Conservation (phyloP, 106 monocot genomes). For the Agapanthus africanus region DNA sequence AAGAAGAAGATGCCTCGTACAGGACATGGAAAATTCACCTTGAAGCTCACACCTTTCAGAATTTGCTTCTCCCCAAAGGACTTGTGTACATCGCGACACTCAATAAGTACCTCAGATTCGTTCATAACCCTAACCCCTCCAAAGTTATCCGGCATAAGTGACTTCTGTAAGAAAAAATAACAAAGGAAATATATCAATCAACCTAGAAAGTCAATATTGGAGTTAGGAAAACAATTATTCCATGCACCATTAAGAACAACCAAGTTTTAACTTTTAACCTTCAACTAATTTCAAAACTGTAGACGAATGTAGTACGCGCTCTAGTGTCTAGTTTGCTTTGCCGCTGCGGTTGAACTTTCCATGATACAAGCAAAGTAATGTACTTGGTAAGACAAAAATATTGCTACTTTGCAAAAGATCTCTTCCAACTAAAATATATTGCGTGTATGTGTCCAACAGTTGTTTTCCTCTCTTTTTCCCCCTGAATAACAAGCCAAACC, state of each 20-base stretch:
- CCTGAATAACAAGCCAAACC: no score
- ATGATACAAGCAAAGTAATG: no score
- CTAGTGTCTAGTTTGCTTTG: no score
- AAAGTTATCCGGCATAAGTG: conserved; percentile 26
- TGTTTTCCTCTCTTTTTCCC: no score
- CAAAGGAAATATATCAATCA: conserved; percentile 1
- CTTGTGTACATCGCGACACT: conserved; percentile 89
- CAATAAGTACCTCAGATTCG: conserved; percentile 62
- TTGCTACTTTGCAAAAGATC: no score
- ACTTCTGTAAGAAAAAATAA: conserved; percentile 34
- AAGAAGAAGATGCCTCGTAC: not conserved
- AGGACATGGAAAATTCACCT: conserved; percentile 38
- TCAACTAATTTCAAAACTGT: no score
- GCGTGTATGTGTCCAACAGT: no score
- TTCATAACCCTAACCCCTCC: conserved; percentile 17
- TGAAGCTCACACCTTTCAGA: conserved; percentile 80
- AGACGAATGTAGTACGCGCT: no score
- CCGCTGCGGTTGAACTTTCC: no score
- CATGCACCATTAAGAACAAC: not conserved
- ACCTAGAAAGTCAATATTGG: not conserved
- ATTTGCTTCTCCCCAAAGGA: conserved; percentile 88
- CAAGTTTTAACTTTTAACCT: not conserved
- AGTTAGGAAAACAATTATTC: not conserved
- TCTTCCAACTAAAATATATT: no score
- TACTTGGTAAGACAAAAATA: no score